These are phyloP conservation scores for Phytophthora cactorum DNA, from an alignment of 352 stramenopile genomes.

Conservation along the genomic window DNA sequence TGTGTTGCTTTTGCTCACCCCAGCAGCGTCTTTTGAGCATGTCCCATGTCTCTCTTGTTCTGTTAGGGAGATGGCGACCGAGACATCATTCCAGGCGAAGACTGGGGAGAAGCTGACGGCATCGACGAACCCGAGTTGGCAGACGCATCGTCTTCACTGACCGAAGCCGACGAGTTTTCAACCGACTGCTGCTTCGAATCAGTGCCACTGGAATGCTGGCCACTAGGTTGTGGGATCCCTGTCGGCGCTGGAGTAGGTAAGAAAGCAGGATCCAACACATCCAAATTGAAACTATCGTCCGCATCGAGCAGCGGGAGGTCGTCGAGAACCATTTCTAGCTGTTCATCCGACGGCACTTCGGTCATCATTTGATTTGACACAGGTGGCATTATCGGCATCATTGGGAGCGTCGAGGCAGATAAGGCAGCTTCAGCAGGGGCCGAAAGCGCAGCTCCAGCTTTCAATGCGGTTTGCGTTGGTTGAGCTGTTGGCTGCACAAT, in stretches of 20 bases:
- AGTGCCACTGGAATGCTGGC: conserved; percentile 18
- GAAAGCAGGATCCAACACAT: conserved; percentile 43
- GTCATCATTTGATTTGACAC: conserved; percentile 42
- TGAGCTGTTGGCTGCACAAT: conserved; percentile 6
- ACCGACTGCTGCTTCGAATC: conserved; percentile 50
- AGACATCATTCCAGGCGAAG: conserved; percentile 61
- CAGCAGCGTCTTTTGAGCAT: too few species aligned
- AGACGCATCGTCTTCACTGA: conserved; percentile 60
- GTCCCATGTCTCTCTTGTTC: too few species aligned
- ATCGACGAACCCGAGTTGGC: conserved; percentile 70
- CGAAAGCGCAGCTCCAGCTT: conserved; percentile 15
- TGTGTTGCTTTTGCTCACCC: neutral
- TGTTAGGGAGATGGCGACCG: conserved; percentile 58
- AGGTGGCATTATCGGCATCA: conserved; percentile 38
- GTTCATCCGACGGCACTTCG: conserved; percentile 69
- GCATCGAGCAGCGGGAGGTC: conserved; percentile 78
- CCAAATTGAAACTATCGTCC: conserved; percentile 65
- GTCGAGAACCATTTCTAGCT: conserved; percentile 73
- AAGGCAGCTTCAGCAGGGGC: conserved; percentile 2
- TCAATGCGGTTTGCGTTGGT: conserved; percentile 11
- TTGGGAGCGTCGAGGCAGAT: conserved; percentile 14
- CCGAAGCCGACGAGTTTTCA: conserved; percentile 47
- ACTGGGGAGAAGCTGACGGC: conserved; percentile 58
- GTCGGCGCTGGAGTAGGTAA: conserved; percentile 33
- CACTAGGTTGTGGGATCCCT: conserved; percentile 8